Evolutionary conservation across 192 early-diverging fungal genomes (phyloP).

Genomic region (Gigaspora rosea): DNA sequence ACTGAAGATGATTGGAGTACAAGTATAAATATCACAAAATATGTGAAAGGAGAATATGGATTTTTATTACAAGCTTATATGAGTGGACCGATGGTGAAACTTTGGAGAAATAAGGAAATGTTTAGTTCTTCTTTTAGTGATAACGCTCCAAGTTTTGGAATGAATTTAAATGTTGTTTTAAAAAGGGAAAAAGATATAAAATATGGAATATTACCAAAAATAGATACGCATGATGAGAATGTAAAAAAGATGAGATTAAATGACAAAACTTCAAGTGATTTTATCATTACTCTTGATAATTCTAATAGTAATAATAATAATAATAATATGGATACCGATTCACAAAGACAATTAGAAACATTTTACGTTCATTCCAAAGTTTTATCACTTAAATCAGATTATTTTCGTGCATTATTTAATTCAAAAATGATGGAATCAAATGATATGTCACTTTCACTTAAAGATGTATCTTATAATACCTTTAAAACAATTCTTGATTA

Average conservation of each 20-base stretch:
- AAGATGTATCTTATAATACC: neutral
- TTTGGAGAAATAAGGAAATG: too few relatives aligned
- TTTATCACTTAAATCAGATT: neutral
- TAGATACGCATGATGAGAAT: neutral
- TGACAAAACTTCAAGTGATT: conserved; percentile 1
- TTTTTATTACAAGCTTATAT: too few relatives aligned
- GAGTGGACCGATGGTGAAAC: too few relatives aligned
- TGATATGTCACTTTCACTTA: neutral
- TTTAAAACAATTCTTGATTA: neutral
- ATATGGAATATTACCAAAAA: neutral
- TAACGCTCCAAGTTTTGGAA: too few relatives aligned
- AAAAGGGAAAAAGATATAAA: too few relatives aligned
- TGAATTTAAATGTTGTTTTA: too few relatives aligned
- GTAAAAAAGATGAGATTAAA: neutral
- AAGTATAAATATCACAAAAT: too few relatives aligned
- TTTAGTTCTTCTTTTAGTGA: too few relatives aligned
- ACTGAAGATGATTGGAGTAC: too few relatives aligned
- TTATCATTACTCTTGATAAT: neutral
- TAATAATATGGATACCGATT: neutral
- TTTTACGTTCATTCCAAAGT: neutral
- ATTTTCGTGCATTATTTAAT: neutral
- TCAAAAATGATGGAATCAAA: conserved; percentile 7
- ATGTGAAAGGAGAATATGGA: too few relatives aligned
- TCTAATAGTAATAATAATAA: neutral
- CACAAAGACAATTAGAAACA: neutral